Conservation (phyloP, 805 yeast species). For the Lipomyces mesembrius region DNA sequence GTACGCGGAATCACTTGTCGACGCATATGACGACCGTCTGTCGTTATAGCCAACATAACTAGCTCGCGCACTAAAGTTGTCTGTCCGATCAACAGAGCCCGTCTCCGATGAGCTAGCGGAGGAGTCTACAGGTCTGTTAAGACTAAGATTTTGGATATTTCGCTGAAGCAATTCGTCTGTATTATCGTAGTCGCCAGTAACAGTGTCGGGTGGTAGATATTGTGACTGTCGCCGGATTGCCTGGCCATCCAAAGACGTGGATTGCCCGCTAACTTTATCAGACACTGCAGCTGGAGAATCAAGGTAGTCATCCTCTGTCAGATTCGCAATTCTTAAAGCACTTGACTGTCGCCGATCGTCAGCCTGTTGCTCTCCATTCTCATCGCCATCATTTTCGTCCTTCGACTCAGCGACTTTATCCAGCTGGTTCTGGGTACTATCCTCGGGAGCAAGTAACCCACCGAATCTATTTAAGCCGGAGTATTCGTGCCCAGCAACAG, state of each 20-base stretch:
- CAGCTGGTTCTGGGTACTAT: background rate
- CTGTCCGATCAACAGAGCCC: constrained; percentile 16
- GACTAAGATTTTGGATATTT: constrained; percentile 19
- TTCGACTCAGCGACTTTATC: background rate
- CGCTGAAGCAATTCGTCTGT: constrained; percentile 19
- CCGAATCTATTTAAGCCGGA: constrained; percentile 24
- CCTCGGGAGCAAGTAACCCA: background rate
- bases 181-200: background rate
- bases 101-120: constrained; percentile 28
- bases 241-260: constrained; percentile 11
- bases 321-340: background rate
- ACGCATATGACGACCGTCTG: constrained; percentile 14
- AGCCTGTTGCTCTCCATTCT: background rate
- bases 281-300: constrained; percentile 4
- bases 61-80: background rate
- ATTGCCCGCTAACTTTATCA: constrained; percentile 4
- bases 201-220: background rate
- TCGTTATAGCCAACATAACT: background rate
- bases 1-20: constrained; percentile 2
- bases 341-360: background rate
- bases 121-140: constrained; percentile 26
- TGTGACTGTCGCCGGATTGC: constrained; percentile 11
- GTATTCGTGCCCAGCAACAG: constrained; percentile 24
- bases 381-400: background rate
- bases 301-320: background rate